Percentiles rank a stretch among this genome's conserved stretches.
These are phyloP conservation scores for Aspergillus oerlinghausenensis DNA, from an alignment of 2,329 filamentous ascomycete species.

Conservation along the genomic window DNA sequence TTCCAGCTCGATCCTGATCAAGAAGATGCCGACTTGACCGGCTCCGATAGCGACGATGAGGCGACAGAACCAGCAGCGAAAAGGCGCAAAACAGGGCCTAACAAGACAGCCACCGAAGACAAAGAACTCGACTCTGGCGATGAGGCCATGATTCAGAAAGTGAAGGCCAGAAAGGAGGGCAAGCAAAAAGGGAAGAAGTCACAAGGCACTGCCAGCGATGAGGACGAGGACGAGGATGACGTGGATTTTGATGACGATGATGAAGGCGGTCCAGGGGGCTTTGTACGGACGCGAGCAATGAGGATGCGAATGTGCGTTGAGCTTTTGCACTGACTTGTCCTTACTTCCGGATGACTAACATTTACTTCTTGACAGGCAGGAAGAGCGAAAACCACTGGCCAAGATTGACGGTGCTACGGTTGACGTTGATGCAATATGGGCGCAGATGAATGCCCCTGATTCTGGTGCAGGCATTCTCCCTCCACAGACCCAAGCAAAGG, in stretches of 20 bases:
- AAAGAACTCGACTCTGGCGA: slow-evolving; percentile 52
- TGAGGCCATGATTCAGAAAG: slow-evolving; percentile 51
- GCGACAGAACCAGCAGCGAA: slow-evolving; percentile 31
- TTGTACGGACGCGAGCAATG: slow-evolving; percentile 53
- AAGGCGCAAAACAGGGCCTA: slow-evolving; percentile 31
- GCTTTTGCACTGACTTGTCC: background rate
- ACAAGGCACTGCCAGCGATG: slow-evolving; percentile 29
- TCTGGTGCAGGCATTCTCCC: slow-evolving; percentile 8
- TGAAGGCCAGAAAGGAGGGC: slow-evolving; percentile 38
- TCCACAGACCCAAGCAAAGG: slow-evolving; percentile 14
- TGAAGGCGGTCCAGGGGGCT: slow-evolving; percentile 46
- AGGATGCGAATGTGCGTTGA: slow-evolving; percentile 42
- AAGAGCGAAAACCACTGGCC: slow-evolving; percentile 46
- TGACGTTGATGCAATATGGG: slow-evolving; percentile 54
- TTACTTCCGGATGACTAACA: background rate
- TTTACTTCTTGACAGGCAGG: slow-evolving; percentile 30
- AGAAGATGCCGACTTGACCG: slow-evolving; percentile 31
- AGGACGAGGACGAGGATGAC: slow-evolving; percentile 36
- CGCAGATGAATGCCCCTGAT: slow-evolving; percentile 43
- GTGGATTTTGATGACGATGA: slow-evolving; percentile 36
- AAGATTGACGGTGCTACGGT: slow-evolving; percentile 49
- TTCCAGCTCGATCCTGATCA: slow-evolving; percentile 32
- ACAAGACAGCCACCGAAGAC: slow-evolving; percentile 21
- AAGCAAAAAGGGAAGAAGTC: slow-evolving; percentile 33
- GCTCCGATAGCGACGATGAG: slow-evolving; percentile 29